phyloP scores from a whole-genome alignment of 352 stramenopile genomes.

The Phytophthora fragariaefolia region DNA sequence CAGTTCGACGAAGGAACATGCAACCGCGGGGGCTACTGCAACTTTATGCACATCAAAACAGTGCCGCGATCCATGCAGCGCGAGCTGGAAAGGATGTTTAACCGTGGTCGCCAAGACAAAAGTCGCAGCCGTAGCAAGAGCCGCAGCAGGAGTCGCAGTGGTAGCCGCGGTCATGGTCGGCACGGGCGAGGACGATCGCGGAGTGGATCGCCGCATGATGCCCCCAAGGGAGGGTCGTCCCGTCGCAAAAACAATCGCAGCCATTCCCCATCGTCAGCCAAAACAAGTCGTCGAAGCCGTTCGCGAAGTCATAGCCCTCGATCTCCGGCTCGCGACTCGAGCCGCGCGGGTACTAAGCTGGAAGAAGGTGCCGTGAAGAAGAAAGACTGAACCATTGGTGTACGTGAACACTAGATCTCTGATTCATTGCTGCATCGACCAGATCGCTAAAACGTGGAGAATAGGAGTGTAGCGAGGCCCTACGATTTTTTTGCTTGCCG shows the following conservation, averaged over 20 bases:
- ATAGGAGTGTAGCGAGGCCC: conserved; percentile 14
- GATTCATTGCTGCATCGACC: conserved; percentile 35
- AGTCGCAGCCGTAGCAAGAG: conserved; percentile 56
- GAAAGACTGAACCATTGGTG: conserved; percentile 32
- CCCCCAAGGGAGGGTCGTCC: conserved; percentile 43
- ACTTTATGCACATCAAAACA: conserved; percentile 99
- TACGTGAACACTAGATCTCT: conserved; percentile 32
- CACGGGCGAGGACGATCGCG: conserved; percentile 46
- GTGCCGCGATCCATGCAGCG: conserved; percentile 84
- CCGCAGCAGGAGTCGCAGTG: conserved; percentile 57
- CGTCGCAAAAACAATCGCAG: conserved; percentile 55
- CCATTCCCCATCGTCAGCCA: conserved; percentile 48
- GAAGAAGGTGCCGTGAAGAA: conserved; percentile 29
- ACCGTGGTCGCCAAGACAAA: conserved; percentile 56
- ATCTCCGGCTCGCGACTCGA: conserved; percentile 27
- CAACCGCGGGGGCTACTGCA: conserved; percentile 98
- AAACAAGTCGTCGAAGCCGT: conserved; percentile 54
- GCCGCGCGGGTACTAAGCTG: conserved; percentile 7
- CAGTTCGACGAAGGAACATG: conserved; percentile 99
- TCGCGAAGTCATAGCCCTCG: conserved; percentile 59
- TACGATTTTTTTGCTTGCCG: conserved; percentile 22
- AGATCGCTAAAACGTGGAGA: conserved; percentile 8
- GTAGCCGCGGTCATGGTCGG: conserved; percentile 34
- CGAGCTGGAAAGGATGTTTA: conserved; percentile 89
- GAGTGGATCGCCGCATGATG: conserved; percentile 61